Base-by-base conservation (phyloP, 2,329 filamentous ascomycete species). In the Fusarium subglutinans region DNA sequence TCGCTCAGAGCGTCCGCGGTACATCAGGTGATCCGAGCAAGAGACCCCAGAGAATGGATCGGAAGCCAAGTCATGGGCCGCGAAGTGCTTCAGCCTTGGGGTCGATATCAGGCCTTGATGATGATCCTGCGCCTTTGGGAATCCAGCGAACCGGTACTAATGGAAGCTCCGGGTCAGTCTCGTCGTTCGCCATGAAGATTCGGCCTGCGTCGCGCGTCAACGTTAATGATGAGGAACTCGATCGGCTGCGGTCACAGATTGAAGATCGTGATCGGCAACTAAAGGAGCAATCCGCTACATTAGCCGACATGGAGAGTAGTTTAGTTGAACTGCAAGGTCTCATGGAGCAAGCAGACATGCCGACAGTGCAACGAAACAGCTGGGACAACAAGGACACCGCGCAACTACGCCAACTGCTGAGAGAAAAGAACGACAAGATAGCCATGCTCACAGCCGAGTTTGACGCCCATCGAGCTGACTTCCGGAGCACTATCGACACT, bases 401-500 rank as follows among this genome's bases (percentile, higher is more conserved):
- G 10, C 93, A 97, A 80, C 86, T 99, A 65, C 91, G 95, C 61
- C 90, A 92, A n/a, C 84, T 97, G 77, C 84, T 99, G 61, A 90
- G 94, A 30, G 96, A 99, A 83, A 98, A 97, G 88, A 98, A 98
- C 78, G 96, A 99, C 66, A 98, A 95, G 85, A 98, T 99, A 75
- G 91, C 93, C 33, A 92, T 96, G 87, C 89, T 99, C 76, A 98
- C 95, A 2, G 90, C 94, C 14, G 96, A 99, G 80, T 99, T 99
- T 78, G 96, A 99, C 80, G 91, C 93, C 15, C 96, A 99, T 81
- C 90, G 96, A 66, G 96, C 96, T 24, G 96, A 99, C 82, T 99
- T 99, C 83, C 89, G 96, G 75, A 98, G 94, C 82, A 99, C 96
- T 24, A 96, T 99, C 70, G 96, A 99, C 83, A 98, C 96, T 1